Evolutionary conservation across 129 eudicot genomes (phyloP), one percentile per base, ranked within the genome.

Genomic region (Flaveria sonorensis): DNA sequence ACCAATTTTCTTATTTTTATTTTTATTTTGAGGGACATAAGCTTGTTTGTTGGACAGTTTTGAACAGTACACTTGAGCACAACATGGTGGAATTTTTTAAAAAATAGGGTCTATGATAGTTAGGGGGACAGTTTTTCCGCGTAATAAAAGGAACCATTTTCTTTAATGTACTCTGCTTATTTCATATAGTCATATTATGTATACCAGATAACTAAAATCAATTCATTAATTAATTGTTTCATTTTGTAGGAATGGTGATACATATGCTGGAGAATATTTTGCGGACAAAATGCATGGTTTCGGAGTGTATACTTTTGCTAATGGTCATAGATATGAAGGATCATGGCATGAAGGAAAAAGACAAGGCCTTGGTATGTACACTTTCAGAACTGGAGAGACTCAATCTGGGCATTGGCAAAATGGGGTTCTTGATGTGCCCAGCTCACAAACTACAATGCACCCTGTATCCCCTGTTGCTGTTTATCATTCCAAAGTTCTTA

Each of bases 261-360:
- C 84, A 26, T 94, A 87, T 76, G 93, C 98, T 61, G 98, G 98
- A 65, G 98, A 93, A 74, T 93, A 93, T 81, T 93, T 93, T 87
- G 98, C 98, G 3, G 98, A 93, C 79, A 93, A 90, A 83, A 93
- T 90, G 97, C 98, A 93, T 75, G 98, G 98, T n/a, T 91, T 94
- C 80, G 98, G 98, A 47, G 90, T 94, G 3, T 94, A 94, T 80
- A 75, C 73, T 62, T 94, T 94, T 80, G 97, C 93, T 36, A 91
- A 91, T 79, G 97, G 96, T 6, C 98, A 94, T 84, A 83, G 92
- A 45, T 94, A 94, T 46, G 98, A 94, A 85, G 98, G 98, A 72
- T 92, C 97, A 39, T 94, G 98, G 98, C 98, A 94, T 52, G 98
- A 94, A 85, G 98, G 97, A 23, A 87, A 82, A 86, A 86, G 98